A percentile compares a stretch with the other conserved stretches of the same genome.
Conservation (phyloP, 192 early-diverging fungal species). For the Phycomyces nitens region DNA sequence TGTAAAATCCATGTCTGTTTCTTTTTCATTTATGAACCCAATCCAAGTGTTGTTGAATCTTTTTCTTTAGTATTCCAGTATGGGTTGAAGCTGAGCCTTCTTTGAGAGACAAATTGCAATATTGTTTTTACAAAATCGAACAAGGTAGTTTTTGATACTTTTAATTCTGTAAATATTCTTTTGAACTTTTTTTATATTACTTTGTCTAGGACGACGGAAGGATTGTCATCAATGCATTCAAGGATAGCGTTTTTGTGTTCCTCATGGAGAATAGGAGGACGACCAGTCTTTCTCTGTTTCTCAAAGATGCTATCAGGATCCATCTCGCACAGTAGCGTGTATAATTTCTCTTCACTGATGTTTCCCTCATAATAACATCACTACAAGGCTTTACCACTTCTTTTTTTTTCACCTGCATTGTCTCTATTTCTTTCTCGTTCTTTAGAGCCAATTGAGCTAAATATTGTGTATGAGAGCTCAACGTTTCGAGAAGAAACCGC, state of each 20-base stretch:
- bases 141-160: conserved; percentile 9
- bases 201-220: conserved; percentile 17
- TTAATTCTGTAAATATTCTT: conserved; percentile 15
- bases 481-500: too few species aligned
- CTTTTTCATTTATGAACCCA: too few species aligned
- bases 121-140: conserved; percentile 14
- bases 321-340: conserved; percentile 5
- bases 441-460: too few species aligned
- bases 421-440: too few species aligned
- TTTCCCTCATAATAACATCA: too few species aligned
- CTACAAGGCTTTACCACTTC: too few species aligned
- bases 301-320: conserved; percentile 25
- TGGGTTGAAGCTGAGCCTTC: conserved; percentile 16
- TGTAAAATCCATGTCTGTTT: too few species aligned
- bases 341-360: too few species aligned
- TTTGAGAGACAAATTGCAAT: conserved; percentile 20
- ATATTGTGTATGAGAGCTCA: too few species aligned
- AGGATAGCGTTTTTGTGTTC: conserved; percentile 19
- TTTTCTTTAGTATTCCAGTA: too few species aligned
- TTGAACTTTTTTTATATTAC: conserved; percentile 8
- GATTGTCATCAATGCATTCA: conserved; percentile 19
- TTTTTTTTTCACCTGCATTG: too few species aligned
- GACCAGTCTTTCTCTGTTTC: conserved; percentile 13
- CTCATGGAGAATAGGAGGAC: conserved; percentile 17
- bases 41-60: too few species aligned